Conservation (phyloP, 768 basidiomycete genomes). For the Pisolithus marmoratus region DNA sequence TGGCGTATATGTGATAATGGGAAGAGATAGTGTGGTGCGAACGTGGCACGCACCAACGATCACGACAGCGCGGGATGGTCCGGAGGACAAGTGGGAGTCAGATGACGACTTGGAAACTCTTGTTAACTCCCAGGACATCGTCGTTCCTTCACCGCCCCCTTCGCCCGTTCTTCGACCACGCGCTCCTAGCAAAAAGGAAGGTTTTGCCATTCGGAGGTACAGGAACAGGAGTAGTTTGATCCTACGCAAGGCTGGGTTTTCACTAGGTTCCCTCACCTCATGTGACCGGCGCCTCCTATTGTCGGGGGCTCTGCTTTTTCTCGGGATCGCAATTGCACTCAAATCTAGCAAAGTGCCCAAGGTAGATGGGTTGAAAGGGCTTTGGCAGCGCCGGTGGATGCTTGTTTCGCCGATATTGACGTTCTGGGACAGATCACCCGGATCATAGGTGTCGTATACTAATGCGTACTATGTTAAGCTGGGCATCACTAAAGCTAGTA, state of each 20-base stretch:
- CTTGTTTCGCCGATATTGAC: neutral
- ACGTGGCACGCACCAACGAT: slow-evolving; percentile 51
- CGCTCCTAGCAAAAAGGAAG: slow-evolving; percentile 17
- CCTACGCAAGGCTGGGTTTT: slow-evolving; percentile 13
- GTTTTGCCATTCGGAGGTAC: slow-evolving; percentile 1
- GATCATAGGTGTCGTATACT: neutral
- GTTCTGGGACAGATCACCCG: neutral
- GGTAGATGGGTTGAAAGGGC: no score
- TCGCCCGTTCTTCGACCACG: slow-evolving; percentile 11
- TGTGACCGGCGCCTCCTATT: slow-evolving; percentile 36
- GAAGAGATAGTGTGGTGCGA: slow-evolving; percentile 68
- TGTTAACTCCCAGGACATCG: slow-evolving; percentile 17
- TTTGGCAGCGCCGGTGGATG: neutral
- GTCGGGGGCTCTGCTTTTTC: slow-evolving; percentile 60
- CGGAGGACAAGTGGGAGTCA: slow-evolving; percentile 21
- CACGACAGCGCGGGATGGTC: slow-evolving; percentile 6
- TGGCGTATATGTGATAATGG: slow-evolving; percentile 56
- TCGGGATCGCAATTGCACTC: slow-evolving; percentile 63
- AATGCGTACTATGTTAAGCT: neutral
- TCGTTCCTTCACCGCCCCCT: slow-evolving; percentile 21
- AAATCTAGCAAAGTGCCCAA: slow-evolving; percentile 10
- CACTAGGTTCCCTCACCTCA: slow-evolving; percentile 21
- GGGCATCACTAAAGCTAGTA: no score
- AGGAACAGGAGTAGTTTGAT: slow-evolving; percentile 6
- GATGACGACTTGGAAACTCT: slow-evolving; percentile 23